Conservation (phyloP, 768 basidiomycete genomes). For the Boletus subcaerulescens region DNA sequence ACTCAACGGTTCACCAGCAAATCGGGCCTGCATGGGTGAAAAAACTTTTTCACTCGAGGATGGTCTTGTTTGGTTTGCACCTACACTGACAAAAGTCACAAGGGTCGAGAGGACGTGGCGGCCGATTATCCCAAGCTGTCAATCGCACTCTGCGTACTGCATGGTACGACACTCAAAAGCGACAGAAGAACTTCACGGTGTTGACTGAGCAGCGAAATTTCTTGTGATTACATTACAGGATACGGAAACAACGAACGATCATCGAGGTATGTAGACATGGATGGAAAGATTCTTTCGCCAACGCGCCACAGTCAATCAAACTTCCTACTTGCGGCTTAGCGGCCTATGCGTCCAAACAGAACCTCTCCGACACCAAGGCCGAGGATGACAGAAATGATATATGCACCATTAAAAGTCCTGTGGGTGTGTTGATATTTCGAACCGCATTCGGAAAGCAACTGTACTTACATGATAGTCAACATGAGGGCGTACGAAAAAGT, state of each 20-base stretch:
- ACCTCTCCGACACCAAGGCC: slow-evolving; percentile 77
- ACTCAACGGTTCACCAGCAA: too few species aligned
- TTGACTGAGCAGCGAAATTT: too few species aligned
- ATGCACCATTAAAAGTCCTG: slow-evolving; percentile 85
- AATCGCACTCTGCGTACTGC: too few species aligned
- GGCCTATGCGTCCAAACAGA: slow-evolving; percentile 57
- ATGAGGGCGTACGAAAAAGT: slow-evolving; percentile 69
- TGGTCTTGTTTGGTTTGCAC: slow-evolving; percentile 21
- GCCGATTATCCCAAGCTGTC: background rate
- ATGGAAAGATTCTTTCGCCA: background rate
- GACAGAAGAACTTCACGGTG: too few species aligned
- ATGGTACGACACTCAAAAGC: too few species aligned
- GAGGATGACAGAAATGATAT: slow-evolving; percentile 65
- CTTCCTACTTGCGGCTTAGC: slow-evolving; percentile 28
- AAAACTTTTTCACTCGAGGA: slow-evolving; percentile 15
- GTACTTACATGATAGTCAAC: slow-evolving; percentile 73
- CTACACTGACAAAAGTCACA: too few species aligned
- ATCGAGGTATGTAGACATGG: too few species aligned
- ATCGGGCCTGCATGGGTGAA: background rate
- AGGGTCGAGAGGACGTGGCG: too few species aligned
- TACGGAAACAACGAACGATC: too few species aligned
- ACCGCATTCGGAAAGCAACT: background rate
- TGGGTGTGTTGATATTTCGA: slow-evolving; percentile 8
- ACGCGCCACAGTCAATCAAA: background rate
- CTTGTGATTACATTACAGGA: too few species aligned